A percentile compares a stretch with the other conserved stretches of the same genome.
These are phyloP conservation scores for Calonectria fujianensis DNA, from an alignment of 2,329 filamentous ascomycete genomes.

Conservation along the genomic window DNA sequence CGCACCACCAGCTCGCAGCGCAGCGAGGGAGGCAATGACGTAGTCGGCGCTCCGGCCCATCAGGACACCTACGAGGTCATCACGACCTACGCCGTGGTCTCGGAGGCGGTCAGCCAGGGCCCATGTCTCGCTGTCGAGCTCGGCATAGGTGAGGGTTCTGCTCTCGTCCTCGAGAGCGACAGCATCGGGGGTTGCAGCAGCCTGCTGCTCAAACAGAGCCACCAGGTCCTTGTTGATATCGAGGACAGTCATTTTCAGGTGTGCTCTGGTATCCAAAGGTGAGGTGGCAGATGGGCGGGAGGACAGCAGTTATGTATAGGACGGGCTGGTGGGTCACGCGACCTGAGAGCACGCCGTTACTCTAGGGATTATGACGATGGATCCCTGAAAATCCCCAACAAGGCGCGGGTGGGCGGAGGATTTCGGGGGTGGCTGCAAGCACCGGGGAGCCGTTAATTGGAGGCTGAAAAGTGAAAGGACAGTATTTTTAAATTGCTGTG, in stretches of 20 bases:
- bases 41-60: constrained; percentile 86
- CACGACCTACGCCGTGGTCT: constrained; percentile 80
- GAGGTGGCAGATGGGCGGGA: constrained; percentile 29
- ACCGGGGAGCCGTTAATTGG: not conserved
- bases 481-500: constrained; percentile 18
- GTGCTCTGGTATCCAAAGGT: constrained; percentile 25
- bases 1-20: constrained; percentile 85
- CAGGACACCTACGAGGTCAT: constrained; percentile 84
- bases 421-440: constrained; percentile 24
- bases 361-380: constrained; percentile 39
- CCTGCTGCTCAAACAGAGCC: constrained; percentile 82
- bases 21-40: constrained; percentile 85
- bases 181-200: constrained; percentile 79
- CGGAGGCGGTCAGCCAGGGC: constrained; percentile 79
- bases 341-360: constrained; percentile 49
- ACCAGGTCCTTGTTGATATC: constrained; percentile 84
- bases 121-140: constrained; percentile 81
- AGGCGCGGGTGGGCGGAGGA: constrained; percentile 46
- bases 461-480: not conserved
- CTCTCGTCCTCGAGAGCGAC: constrained; percentile 83
- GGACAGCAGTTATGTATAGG: constrained; percentile 31
- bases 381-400: constrained; percentile 38
- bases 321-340: constrained; percentile 55
- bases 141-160: constrained; percentile 80
- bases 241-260: constrained; percentile 75